A percentile compares a stretch with the other conserved stretches of the same genome.
Evolutionary conservation across 2,329 filamentous ascomycete species (phyloP).

Genomic region (Arthrocladium fulminans): DNA sequence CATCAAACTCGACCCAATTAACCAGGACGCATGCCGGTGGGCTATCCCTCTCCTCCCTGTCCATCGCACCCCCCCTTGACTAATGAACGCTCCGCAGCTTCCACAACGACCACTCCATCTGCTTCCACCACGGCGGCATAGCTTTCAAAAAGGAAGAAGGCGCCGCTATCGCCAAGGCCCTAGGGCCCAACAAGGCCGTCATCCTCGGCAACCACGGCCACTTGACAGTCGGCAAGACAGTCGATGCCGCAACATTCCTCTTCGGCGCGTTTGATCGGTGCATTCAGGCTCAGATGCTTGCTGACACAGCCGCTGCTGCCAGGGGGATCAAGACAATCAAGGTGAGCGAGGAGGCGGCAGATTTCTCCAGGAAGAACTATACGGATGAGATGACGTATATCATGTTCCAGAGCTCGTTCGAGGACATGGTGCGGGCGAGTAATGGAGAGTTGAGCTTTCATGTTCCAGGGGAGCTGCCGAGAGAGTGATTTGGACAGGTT

Average conservation of each 20-base stretch:
- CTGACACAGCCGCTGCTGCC: constrained; percentile 33
- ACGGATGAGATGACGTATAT: constrained; percentile 22
- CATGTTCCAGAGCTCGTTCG: constrained; percentile 21
- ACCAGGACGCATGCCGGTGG: constrained; percentile 43
- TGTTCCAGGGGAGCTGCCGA: constrained; percentile 17
- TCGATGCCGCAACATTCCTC: constrained; percentile 48
- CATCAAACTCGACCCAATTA: constrained; percentile 49
- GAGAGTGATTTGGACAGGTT: too few species aligned
- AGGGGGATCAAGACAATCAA: constrained; percentile 18
- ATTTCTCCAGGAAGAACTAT: constrained; percentile 18
- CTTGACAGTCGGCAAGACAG: constrained; percentile 41
- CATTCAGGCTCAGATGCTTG: constrained; percentile 34
- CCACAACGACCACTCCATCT: constrained; percentile 31
- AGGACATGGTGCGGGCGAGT: constrained; percentile 18
- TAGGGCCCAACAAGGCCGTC: constrained; percentile 44
- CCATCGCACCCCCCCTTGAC: constrained; percentile 22
- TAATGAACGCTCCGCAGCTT: constrained; percentile 22
- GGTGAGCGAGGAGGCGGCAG: constrained; percentile 15
- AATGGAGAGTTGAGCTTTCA: constrained; percentile 17
- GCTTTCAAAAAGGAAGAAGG: constrained; percentile 34
- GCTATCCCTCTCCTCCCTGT: constrained; percentile 35
- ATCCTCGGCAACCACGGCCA: constrained; percentile 50
- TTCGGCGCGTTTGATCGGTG: constrained; percentile 41
- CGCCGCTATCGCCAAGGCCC: constrained; percentile 30
- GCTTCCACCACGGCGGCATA: constrained; percentile 33